These are phyloP conservation scores for Chlorella variabilis DNA, from an alignment of 163 green algal genomes.

Conservation along the genomic window DNA sequence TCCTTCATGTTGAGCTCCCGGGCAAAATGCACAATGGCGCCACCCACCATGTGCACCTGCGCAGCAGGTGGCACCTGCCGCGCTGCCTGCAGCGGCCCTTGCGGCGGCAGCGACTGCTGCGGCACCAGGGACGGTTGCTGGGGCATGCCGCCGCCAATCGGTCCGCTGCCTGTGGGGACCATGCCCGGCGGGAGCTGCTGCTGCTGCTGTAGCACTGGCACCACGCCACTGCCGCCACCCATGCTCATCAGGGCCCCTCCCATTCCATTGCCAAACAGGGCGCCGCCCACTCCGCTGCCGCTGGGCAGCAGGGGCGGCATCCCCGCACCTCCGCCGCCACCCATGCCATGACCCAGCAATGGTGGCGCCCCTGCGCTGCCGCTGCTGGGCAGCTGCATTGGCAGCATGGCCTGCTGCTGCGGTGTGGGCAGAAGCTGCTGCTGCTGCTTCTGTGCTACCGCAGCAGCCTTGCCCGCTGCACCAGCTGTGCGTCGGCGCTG, in stretches of 20 bases:
- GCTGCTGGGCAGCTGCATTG: not conserved
- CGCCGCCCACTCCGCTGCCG: not conserved
- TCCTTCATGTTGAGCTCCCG: conserved; percentile 26
- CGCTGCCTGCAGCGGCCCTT: not conserved
- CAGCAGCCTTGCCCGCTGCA: not conserved
- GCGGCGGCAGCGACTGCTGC: not conserved
- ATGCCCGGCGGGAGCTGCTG: not conserved
- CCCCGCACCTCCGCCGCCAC: not conserved
- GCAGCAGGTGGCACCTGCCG: not conserved
- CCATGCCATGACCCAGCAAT: not conserved
- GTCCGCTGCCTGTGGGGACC: not conserved
- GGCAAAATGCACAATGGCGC: conserved; percentile 18
- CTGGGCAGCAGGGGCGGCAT: not conserved
- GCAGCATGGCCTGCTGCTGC: conserved; percentile 2
- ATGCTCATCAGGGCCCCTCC: not conserved
- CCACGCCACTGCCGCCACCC: not conserved
- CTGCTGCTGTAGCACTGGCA: conserved; percentile 5
- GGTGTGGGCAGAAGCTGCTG: conserved; percentile 13
- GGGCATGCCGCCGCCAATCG: too few species aligned
- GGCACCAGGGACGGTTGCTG: not conserved
- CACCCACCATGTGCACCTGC: conserved; percentile 16
- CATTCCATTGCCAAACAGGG: not conserved
- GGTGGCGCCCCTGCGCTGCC: not conserved
- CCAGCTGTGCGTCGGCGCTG: not conserved
- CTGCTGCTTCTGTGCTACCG: not conserved